A percentile compares a stretch with the other conserved stretches of the same genome.
phyloP scores from a whole-genome alignment of 176 grass and related monocot species.

The Pontederia paniculata region DNA sequence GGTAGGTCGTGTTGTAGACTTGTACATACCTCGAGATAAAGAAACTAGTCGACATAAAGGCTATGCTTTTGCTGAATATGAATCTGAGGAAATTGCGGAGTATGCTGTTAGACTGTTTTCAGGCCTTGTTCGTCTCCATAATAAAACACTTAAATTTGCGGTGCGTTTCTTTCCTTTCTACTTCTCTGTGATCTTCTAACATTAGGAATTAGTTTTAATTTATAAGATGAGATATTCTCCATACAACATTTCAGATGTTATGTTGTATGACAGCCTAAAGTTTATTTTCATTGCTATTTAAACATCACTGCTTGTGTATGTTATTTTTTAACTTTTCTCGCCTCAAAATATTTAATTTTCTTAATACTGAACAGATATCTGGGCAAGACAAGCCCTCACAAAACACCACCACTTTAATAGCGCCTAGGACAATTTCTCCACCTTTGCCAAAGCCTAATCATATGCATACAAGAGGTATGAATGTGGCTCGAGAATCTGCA shows the following conservation, averaged over 20 bases:
- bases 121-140: conserved; percentile 79
- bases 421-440: conserved; percentile 41
- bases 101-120: conserved; percentile 98
- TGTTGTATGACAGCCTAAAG: too few relatives aligned
- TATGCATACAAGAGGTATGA: conserved; percentile 29
- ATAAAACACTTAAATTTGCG: conserved; percentile 88
- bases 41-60: conserved; percentile 83
- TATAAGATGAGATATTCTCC: conserved; percentile 15
- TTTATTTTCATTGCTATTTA: neutral
- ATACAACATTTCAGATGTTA: neutral
- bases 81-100: conserved; percentile 82
- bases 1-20: conserved; percentile 80
- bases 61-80: conserved; percentile 93
- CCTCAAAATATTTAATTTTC: neutral
- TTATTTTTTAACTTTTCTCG: neutral
- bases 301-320: neutral
- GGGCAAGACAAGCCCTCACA: conserved; percentile 69
- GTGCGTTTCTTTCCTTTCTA: conserved; percentile 51
- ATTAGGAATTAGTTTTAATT: neutral
- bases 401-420: conserved; percentile 36
- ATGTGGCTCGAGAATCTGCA: conserved; percentile 15
- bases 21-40: conserved; percentile 93
- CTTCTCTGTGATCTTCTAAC: neutral
- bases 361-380: conserved; percentile 53
- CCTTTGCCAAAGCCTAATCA: conserved; percentile 28